phyloP scores from a whole-genome alignment of 2,329 filamentous ascomycete genomes.

The Huntiella moniliformis region DNA sequence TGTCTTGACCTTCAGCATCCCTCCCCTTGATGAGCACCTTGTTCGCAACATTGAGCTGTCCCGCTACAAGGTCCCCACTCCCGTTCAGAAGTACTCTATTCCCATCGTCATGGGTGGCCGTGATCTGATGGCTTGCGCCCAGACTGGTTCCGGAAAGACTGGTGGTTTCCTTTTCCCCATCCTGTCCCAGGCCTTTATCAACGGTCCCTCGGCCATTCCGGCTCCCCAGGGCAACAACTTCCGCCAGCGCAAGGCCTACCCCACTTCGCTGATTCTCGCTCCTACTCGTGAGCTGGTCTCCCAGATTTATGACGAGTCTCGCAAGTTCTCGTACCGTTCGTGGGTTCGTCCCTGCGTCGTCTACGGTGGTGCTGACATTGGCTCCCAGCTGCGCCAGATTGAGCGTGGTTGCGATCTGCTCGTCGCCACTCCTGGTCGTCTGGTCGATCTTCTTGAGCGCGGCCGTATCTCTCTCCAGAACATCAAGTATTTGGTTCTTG shows the following conservation, averaged over 20 bases:
- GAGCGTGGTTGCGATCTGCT: conserved; percentile 93
- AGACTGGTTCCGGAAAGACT: conserved; percentile 99
- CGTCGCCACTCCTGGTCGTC: conserved; percentile 89
- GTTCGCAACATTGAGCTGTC: conserved; percentile 84
- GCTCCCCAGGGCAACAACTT: conserved; percentile 53
- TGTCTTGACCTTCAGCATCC: conserved; percentile 77
- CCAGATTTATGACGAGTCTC: conserved; percentile 92
- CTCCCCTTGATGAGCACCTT: conserved; percentile 85
- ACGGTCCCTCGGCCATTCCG: conserved; percentile 58
- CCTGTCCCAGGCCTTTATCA: conserved; percentile 88
- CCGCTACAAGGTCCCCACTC: conserved; percentile 87
- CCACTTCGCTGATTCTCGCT: conserved; percentile 85
- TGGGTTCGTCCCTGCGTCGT: conserved; percentile 98
- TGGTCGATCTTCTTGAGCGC: conserved; percentile 95
- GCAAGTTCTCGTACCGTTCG: conserved; percentile 96
- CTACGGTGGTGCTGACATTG: conserved; percentile 97
- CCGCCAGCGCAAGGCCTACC: conserved; percentile 93
- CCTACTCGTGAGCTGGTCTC: conserved; percentile 97
- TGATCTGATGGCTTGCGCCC: conserved; percentile 98
- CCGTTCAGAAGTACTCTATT: conserved; percentile 98
- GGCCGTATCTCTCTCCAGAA: conserved; percentile 92
- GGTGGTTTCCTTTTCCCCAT: conserved; percentile 99
- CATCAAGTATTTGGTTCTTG: conserved; percentile 98
- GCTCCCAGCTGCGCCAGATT: conserved; percentile 92
- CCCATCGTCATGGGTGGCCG: conserved; percentile 96